Conservation (phyloP, 352 stramenopile species). For the Phytopythium montanum region DNA sequence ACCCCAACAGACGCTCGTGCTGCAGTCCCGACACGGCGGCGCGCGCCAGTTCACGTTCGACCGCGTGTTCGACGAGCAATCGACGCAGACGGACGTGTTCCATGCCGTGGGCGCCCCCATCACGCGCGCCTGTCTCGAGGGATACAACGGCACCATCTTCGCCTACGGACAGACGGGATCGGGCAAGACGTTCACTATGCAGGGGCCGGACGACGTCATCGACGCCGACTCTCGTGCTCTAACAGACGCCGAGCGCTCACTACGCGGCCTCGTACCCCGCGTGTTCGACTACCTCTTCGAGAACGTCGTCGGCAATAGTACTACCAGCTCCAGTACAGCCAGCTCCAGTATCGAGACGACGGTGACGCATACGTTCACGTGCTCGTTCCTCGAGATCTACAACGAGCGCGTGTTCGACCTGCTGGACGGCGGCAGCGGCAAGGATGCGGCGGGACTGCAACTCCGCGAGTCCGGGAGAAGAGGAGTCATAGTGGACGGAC, state of each 20-base stretch:
- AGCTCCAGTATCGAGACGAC: constrained; percentile 5
- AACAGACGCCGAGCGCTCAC: constrained; percentile 25
- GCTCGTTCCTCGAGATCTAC: constrained; percentile 95
- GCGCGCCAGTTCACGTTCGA: constrained; percentile 90
- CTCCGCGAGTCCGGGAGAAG: constrained; percentile 72
- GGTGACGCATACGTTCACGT: constrained; percentile 66
- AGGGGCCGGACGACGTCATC: constrained; percentile 69
- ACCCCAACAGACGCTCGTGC: constrained; percentile 51
- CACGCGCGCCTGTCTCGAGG: constrained; percentile 67
- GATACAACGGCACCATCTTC: constrained; percentile 88
- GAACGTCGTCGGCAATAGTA: constrained; percentile 21
- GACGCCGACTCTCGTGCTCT: constrained; percentile 29
- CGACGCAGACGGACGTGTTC: constrained; percentile 92
- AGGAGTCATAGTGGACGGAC: constrained; percentile 70
- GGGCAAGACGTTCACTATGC: constrained; percentile 87
- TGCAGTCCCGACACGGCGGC: constrained; percentile 45
- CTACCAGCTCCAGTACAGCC: background rate
- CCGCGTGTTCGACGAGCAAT: constrained; percentile 85
- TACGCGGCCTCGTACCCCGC: constrained; percentile 70
- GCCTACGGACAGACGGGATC: constrained; percentile 83
- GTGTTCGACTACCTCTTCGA: constrained; percentile 86
- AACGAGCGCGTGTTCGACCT: constrained; percentile 94
- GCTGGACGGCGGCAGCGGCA: constrained; percentile 60
- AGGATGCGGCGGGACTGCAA: constrained; percentile 53
- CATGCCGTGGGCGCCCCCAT: constrained; percentile 82